Evolutionary conservation across 208 protist species (phyloP).

Genomic region (Leishmania major): DNA sequence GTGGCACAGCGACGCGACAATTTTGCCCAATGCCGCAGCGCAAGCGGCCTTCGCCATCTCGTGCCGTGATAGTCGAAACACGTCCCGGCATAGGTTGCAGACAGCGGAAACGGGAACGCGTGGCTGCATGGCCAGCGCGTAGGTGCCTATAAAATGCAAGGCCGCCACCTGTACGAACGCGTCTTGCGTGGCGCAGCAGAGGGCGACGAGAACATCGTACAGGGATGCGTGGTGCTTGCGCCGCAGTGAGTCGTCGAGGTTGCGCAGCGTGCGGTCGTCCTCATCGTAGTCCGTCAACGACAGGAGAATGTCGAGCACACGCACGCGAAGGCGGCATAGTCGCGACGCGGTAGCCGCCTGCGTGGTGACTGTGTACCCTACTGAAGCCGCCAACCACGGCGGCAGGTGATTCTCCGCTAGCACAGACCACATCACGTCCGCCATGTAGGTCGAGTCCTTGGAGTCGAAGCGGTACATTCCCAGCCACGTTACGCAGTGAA

Average conservation of each 20-base stretch:
- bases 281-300: conserved; percentile 77
- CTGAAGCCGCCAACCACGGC: conserved; percentile 3
- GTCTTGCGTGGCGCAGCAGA: conserved; percentile 39
- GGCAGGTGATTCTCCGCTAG: conserved; percentile 9
- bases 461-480: conserved; percentile 80
- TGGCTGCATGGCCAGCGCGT: conserved; percentile 44
- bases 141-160: conserved; percentile 67
- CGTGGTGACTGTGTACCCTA: neutral
- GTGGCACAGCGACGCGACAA: conserved; percentile 27
- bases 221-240: conserved; percentile 28
- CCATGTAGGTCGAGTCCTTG: conserved; percentile 43
- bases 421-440: conserved; percentile 17
- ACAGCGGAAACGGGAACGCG: conserved; percentile 50
- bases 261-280: conserved; percentile 65
- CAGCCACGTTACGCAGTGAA: conserved; percentile 64
- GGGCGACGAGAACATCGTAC: conserved; percentile 43
- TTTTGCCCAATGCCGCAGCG: conserved; percentile 52
- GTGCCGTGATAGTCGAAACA: conserved; percentile 63
- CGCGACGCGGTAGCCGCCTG: neutral
- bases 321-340: conserved; percentile 43
- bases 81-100: conserved; percentile 63
- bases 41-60: conserved; percentile 86
- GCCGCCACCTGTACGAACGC: conserved; percentile 68
- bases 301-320: conserved; percentile 81
- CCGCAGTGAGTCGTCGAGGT: conserved; percentile 56